Evolutionary conservation across 257 asterid species (phyloP).

Genomic region (Striga asiatica): DNA sequence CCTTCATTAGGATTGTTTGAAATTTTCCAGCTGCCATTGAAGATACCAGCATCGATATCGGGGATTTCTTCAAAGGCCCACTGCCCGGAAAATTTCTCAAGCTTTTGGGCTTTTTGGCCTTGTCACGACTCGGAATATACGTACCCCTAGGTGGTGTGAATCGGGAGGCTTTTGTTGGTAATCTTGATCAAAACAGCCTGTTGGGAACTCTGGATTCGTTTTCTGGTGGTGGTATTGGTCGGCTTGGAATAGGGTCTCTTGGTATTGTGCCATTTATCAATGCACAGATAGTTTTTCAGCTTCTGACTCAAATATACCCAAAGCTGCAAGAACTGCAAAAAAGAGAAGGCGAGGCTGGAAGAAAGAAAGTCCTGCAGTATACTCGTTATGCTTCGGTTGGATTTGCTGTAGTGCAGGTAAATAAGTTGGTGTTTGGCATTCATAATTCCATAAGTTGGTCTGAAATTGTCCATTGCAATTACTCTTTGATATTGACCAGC

Average conservation of each 20-base stretch:
- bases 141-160: constrained; percentile 97
- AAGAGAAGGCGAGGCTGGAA: constrained; percentile 94
- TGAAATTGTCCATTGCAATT: not conserved
- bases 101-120: constrained; percentile 79
- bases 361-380: constrained; percentile 90
- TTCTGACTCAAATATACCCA: constrained; percentile 87
- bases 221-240: constrained; percentile 99
- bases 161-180: constrained; percentile 82
- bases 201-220: constrained; percentile 89
- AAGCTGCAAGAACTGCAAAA: constrained; percentile 95
- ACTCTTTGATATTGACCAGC: too few relatives aligned
- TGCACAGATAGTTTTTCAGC: constrained; percentile 96
- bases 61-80: constrained; percentile 98
- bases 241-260: constrained; percentile 92
- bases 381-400: constrained; percentile 99
- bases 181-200: constrained; percentile 80
- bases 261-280: constrained; percentile 97
- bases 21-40: constrained; percentile 90
- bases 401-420: constrained; percentile 92
- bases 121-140: constrained; percentile 88
- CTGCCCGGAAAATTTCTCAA: constrained; percentile 92
- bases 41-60: constrained; percentile 89
- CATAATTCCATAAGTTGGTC: not conserved
- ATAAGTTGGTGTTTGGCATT: not conserved
- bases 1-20: constrained; percentile 47